A percentile compares a stretch with the other conserved stretches of the same genome.
Conservation (phyloP, 371 early-diverging fungal species). For the Mortierella sp. region DNA sequence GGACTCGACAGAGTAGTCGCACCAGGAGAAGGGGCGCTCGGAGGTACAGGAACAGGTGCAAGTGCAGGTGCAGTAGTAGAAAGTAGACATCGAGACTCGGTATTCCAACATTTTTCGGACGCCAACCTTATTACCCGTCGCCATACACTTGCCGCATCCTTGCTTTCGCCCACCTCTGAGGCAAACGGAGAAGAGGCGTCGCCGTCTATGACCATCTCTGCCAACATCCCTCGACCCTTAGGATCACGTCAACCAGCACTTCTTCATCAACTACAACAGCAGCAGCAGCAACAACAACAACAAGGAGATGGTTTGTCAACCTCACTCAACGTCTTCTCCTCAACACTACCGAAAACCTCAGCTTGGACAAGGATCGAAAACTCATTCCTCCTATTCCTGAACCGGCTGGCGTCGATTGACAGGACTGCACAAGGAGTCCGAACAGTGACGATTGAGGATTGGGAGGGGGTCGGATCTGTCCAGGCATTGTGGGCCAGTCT, state of each 20-base stretch:
- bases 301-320: too few relatives aligned
- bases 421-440: conserved; percentile 6
- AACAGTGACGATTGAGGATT: conserved; percentile 18
- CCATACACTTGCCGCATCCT: conserved; percentile 16
- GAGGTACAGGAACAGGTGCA: neutral
- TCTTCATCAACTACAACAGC: neutral
- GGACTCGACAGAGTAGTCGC: neutral
- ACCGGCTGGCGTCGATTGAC: neutral
- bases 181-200: too few relatives aligned
- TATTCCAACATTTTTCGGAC: conserved; percentile 22
- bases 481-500: conserved; percentile 3
- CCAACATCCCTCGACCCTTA: neutral
- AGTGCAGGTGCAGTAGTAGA: neutral
- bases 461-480: conserved; percentile 14
- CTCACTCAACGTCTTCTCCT: too few relatives aligned
- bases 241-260: neutral
- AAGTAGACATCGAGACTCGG: neutral
- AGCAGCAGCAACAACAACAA: neutral
- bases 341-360: neutral
- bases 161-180: neutral
- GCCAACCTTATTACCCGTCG: conserved; percentile 26
- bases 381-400: conserved; percentile 31
- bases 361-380: conserved; percentile 19
- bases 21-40: neutral
- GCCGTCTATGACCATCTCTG: neutral